Base-by-base conservation (phyloP, 2,329 filamentous ascomycete genomes). In the Arthrocladium fulminans region DNA sequence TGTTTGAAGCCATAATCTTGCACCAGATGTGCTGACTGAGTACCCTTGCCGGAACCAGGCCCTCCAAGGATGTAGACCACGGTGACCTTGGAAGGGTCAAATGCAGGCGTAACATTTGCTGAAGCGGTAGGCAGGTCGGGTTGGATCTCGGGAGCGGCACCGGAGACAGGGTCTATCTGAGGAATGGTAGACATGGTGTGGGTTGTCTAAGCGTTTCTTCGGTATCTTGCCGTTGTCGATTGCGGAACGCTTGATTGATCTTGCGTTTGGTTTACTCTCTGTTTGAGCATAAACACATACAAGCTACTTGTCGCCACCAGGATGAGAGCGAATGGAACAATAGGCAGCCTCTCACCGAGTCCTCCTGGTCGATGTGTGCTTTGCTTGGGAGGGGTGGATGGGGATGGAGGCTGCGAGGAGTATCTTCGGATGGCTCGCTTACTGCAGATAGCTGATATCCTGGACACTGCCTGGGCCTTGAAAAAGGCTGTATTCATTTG, bases 31-130 rank as follows among this genome's bases (percentile, higher is more conserved):
- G 81, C 79, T 74, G 90, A 97, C 69, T 98, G 90, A 2, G 92
- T 98, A 60, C 92, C 92, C 68, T 98, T 98, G 61, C 92, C 92
- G 54, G 89, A 87, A 56, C 92, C 92, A 12, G 92, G 92, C 2
- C 92, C 92, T 66, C 90, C 90, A 53, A 98, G 88, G 54, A 97
- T 88, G 73, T 95, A 97, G 67, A 98, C 73, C 51, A 97, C 89
- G n/a, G 88, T 92, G 25, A 94, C 86, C 51, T 88, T 75, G 49
- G 79, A 62, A 43, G 83, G 71, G 50, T 79, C 82, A 76, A 94
- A 96, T 62, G 80, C 80, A 3, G 89, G 84, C 47, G 73, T 70
- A 38, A 67, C 63, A 65, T 83, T 83, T 54, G 71, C 65, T 24
- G 76, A 73, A 55, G 73, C 69, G 49, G 60, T 52, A 68, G 67